phyloP scores from a whole-genome alignment of 176 grass and related monocot species.

The Avena sativa region DNA sequence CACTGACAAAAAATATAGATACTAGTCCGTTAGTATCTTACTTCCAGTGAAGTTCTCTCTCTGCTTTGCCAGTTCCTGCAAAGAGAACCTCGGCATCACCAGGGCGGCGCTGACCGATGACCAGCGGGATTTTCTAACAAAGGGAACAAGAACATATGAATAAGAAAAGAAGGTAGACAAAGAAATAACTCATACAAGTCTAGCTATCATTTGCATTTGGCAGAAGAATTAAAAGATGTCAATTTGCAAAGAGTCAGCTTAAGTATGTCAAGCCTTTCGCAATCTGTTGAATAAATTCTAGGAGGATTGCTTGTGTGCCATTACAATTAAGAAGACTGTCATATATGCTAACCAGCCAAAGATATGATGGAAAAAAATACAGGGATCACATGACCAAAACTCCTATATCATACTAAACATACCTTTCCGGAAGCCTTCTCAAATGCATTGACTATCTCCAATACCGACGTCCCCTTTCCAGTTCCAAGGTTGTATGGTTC shows the following conservation, averaged over 20 bases:
- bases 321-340: slow-evolving; percentile 9
- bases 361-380: slow-evolving; percentile 16
- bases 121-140: slow-evolving; percentile 86
- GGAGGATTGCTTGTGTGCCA: slow-evolving; percentile 21
- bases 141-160: background rate
- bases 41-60: slow-evolving; percentile 91
- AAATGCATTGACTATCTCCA: slow-evolving; percentile 97
- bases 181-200: background rate
- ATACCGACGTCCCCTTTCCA: slow-evolving; percentile 93
- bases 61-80: slow-evolving; percentile 82
- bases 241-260: slow-evolving; percentile 11
- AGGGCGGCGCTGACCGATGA: slow-evolving; percentile 72
- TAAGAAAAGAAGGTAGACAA: slow-evolving; percentile 20
- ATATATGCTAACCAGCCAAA: slow-evolving; percentile 33
- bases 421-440: slow-evolving; percentile 97
- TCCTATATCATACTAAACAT: slow-evolving; percentile 25
- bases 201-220: slow-evolving; percentile 12
- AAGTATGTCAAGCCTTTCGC: background rate
- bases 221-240: background rate
- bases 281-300: slow-evolving; percentile 8
- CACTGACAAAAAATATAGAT: background rate
- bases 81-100: slow-evolving; percentile 96
- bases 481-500: slow-evolving; percentile 92
- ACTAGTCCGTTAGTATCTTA: slow-evolving; percentile 45
- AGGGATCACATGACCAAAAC: background rate